phyloP scores from a whole-genome alignment of 192 early-diverging fungal genomes.

The Backusella tarrabulga region DNA sequence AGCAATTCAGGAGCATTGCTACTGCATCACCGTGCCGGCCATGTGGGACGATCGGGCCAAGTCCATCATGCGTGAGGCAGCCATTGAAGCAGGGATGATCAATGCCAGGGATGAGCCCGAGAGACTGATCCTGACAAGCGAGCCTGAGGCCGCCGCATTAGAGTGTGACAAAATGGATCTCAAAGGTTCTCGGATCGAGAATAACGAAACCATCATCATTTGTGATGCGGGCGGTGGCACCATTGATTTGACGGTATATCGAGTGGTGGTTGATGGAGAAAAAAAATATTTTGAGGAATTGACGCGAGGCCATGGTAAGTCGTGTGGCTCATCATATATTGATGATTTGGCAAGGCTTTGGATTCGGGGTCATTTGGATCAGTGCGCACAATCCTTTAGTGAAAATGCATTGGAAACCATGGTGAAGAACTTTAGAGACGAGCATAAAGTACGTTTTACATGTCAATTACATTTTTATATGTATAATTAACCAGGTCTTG shows the following conservation, averaged over 20 bases:
- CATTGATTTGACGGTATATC: slow-evolving; percentile 50
- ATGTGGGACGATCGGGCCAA: slow-evolving; percentile 52
- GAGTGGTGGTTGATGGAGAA: slow-evolving; percentile 23
- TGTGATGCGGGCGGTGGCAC: slow-evolving; percentile 54
- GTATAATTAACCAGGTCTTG: background rate
- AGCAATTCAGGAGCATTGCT: slow-evolving; percentile 11
- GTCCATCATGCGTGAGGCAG: slow-evolving; percentile 47
- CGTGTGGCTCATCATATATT: slow-evolving; percentile 43
- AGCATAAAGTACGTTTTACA: slow-evolving; percentile 10
- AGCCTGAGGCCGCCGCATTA: slow-evolving; percentile 46
- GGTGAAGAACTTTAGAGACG: slow-evolving; percentile 41
- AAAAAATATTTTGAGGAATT: slow-evolving; percentile 37
- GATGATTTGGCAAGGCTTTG: slow-evolving; percentile 39
- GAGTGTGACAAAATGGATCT: slow-evolving; percentile 40
- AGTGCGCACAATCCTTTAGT: background rate
- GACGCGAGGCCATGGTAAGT: slow-evolving; percentile 46
- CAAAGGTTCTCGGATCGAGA: slow-evolving; percentile 25
- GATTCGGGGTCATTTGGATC: slow-evolving; percentile 39
- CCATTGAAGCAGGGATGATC: slow-evolving; percentile 44
- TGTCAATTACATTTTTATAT: background rate
- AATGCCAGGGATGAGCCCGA: slow-evolving; percentile 39
- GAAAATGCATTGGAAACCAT: slow-evolving; percentile 4
- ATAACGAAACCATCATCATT: slow-evolving; percentile 48
- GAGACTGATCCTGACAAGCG: slow-evolving; percentile 37
- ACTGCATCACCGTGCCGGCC: slow-evolving; percentile 50